Evolutionary conservation across 306 rosid genomes (phyloP).

Genomic region (Comarum palustre): DNA sequence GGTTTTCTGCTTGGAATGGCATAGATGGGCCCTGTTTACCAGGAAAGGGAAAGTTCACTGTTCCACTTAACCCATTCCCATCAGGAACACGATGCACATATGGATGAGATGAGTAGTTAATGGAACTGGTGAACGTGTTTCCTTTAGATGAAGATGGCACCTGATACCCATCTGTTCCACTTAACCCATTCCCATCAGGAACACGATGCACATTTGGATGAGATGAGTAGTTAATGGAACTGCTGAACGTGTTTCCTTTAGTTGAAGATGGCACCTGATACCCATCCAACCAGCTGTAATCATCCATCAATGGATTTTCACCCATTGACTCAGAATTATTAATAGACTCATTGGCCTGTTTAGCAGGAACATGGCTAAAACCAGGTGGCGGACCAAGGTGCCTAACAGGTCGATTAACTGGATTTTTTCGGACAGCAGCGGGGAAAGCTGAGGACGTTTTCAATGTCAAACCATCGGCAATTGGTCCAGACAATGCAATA

Average conservation of each 20-base stretch:
- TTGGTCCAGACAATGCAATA: constrained; percentile 40
- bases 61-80: constrained; percentile 46
- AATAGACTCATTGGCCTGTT: constrained; percentile 44
- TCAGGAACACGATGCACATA: constrained; percentile 40
- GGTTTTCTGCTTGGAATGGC: constrained; percentile 50
- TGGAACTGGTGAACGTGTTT: constrained; percentile 38
- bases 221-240: constrained; percentile 38
- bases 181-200: constrained; percentile 42
- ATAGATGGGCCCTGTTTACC: constrained; percentile 72
- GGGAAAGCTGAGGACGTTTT: constrained; percentile 39
- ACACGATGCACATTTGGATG: constrained; percentile 42
- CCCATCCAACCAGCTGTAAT: constrained; percentile 99
- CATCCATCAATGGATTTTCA: constrained; percentile 69
- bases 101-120: constrained; percentile 38
- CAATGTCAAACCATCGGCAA: constrained; percentile 30
- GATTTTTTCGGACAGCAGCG: constrained; percentile 46
- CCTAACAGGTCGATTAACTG: constrained; percentile 81
- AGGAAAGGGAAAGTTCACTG: constrained; percentile 73
- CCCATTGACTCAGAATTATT: constrained; percentile 40
- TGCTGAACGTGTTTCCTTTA: constrained; percentile 40
- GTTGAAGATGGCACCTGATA: constrained; percentile 70
- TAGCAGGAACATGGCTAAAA: constrained; percentile 59
- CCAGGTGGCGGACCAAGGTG: constrained; percentile 98
- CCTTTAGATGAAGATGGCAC: constrained; percentile 54
- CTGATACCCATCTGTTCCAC: constrained; percentile 86